Evolutionary conservation across 192 early-diverging fungal species (phyloP).

Genomic region (Backusella morwellensis): DNA sequence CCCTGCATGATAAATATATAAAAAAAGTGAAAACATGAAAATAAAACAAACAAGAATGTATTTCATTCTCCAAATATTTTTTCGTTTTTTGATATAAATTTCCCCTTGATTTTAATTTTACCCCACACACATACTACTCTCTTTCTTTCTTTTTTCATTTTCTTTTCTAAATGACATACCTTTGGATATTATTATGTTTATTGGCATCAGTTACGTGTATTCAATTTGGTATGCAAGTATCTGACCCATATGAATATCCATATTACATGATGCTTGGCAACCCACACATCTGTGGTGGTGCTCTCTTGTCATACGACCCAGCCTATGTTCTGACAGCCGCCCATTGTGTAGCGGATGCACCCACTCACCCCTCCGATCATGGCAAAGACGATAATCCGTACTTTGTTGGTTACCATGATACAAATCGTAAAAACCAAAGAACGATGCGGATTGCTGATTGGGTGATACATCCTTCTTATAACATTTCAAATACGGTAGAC

Average conservation of each 20-base stretch:
- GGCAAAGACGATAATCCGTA: constrained; percentile 17
- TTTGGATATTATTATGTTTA: background rate
- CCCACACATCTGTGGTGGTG: constrained; percentile 32
- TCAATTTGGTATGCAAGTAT: constrained; percentile 19
- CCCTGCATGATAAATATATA: background rate
- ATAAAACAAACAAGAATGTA: background rate
- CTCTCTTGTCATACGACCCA: constrained; percentile 25
- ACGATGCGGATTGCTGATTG: constrained; percentile 12
- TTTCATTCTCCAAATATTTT: background rate
- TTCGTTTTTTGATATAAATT: background rate
- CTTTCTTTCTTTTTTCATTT: constrained; percentile 10
- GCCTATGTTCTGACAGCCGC: constrained; percentile 29
- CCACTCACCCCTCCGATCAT: background rate
- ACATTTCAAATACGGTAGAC: background rate
- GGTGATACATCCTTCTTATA: constrained; percentile 30
- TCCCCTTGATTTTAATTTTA: constrained; percentile 3
- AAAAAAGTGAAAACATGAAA: background rate
- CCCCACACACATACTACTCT: background rate
- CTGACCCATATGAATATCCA: constrained; percentile 19
- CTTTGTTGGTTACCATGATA: constrained; percentile 25
- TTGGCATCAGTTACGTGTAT: constrained; percentile 5
- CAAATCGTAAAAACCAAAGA: constrained; percentile 12
- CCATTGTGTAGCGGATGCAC: constrained; percentile 25
- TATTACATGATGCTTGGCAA: constrained; percentile 26
- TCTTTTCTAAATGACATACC: constrained; percentile 4